phyloP scores from a whole-genome alignment of 2,329 filamentous ascomycete species.

The Fusarium proliferatum region DNA sequence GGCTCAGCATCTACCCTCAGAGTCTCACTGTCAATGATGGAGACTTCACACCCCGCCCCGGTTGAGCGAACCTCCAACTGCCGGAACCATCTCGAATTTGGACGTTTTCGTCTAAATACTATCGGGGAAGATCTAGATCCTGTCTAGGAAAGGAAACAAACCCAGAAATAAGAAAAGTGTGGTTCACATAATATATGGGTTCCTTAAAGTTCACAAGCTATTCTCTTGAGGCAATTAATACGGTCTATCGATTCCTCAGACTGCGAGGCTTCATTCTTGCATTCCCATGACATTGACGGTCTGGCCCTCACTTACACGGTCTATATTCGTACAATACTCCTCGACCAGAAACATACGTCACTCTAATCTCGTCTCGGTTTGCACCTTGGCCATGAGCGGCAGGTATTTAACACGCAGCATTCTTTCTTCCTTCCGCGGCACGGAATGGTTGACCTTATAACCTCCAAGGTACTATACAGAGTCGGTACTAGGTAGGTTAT shows the following conservation, averaged over 20 bases:
- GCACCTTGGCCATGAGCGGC: background rate
- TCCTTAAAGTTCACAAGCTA: background rate
- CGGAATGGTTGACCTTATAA: background rate
- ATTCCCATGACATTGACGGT: conserved; percentile 15
- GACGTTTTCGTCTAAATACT: conserved; percentile 9
- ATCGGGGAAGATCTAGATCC: background rate
- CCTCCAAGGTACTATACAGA: background rate
- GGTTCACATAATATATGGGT: background rate
- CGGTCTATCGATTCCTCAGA: background rate
- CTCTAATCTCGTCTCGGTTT: background rate
- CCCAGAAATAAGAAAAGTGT: background rate
- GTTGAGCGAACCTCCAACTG: conserved; percentile 7
- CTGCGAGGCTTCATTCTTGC: background rate
- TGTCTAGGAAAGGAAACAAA: background rate
- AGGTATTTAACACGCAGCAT: conserved; percentile 5
- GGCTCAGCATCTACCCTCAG: background rate
- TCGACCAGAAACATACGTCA: background rate
- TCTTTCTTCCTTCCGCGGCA: conserved; percentile 16
- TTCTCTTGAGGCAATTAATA: background rate
- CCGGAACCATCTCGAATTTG: conserved; percentile 1
- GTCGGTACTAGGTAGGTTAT: background rate
- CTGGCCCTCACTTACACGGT: background rate
- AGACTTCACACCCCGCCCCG: background rate
- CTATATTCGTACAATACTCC: background rate
- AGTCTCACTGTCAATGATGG: background rate